Evolutionary conservation across 768 basidiomycete genomes (phyloP).

Genomic region (Sarcomyxa edulis): DNA sequence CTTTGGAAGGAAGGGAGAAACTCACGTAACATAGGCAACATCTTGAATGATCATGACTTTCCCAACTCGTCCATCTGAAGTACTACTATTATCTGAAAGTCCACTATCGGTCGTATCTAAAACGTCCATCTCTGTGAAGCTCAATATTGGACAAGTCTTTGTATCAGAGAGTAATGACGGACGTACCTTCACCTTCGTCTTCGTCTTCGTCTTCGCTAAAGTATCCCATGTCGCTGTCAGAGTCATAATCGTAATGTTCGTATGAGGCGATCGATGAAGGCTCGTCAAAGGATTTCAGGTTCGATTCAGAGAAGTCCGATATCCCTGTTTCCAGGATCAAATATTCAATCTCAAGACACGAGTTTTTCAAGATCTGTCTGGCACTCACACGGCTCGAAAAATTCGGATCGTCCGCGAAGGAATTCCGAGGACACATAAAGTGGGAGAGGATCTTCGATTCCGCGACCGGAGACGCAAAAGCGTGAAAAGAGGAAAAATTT

Average conservation of each 20-base stretch:
- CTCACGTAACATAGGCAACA: conserved; percentile 6
- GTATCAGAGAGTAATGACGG: background rate
- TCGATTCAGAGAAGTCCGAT: conserved; percentile 2
- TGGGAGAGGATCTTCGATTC: background rate
- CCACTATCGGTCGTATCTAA: background rate
- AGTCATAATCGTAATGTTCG: conserved; percentile 4
- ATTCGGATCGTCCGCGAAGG: conserved; percentile 1
- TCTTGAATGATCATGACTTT: conserved; percentile 3
- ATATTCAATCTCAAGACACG: background rate
- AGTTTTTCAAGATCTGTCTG: background rate
- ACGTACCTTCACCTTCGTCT: too few species aligned
- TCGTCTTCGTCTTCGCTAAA: conserved; percentile 5
- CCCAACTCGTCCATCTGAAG: too few species aligned
- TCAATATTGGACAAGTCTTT: too few species aligned
- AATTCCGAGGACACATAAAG: conserved; percentile 4
- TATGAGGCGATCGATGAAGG: background rate
- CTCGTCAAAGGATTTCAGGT: conserved; percentile 1
- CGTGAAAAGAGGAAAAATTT: conserved; percentile 6
- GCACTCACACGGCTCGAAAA: conserved; percentile 6
- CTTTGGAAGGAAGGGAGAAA: background rate
- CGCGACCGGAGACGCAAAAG: background rate
- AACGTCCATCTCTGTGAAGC: background rate
- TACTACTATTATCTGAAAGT: background rate
- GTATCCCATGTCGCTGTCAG: conserved; percentile 7
- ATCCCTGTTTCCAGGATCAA: background rate